Conservation (phyloP, 306 rosid genomes). For the Rosa lucieae region DNA sequence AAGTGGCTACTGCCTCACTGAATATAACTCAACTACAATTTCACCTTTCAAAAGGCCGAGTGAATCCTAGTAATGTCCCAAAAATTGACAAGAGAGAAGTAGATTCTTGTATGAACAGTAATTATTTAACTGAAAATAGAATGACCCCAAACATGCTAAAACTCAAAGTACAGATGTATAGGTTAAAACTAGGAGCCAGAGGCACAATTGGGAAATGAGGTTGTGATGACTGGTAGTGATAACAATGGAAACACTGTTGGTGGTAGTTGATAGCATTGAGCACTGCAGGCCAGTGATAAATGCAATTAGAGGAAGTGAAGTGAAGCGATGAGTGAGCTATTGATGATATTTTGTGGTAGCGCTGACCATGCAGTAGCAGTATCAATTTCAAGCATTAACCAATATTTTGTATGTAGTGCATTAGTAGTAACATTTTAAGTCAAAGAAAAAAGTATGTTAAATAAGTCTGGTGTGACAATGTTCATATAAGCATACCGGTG, state of each 20-base stretch:
- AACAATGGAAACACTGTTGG: neutral
- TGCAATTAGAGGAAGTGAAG: neutral
- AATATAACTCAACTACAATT: neutral
- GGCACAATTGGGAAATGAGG: neutral
- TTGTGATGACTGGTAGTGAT: neutral
- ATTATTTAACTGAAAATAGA: neutral
- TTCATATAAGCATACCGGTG: conserved; percentile 58
- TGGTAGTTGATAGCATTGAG: neutral
- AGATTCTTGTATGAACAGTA: neutral
- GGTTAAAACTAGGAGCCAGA: neutral
- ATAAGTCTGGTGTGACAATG: conserved; percentile 1
- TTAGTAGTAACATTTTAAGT: neutral
- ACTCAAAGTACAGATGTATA: neutral
- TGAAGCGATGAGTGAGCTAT: neutral
- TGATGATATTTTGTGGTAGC: neutral
- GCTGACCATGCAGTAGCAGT: neutral
- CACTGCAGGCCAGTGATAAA: neutral
- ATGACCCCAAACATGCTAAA: neutral
- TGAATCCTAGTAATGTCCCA: neutral
- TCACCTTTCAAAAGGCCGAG: neutral
- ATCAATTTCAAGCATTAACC: conserved; percentile 1
- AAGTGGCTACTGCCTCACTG: neutral
- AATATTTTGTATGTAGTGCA: neutral
- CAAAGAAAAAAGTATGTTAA: conserved; percentile 8
- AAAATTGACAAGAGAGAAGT: neutral